Percentiles rank a stretch among this genome's conserved stretches.
Evolutionary conservation across 768 basidiomycete species (phyloP).

Genomic region (Boletellus ananiceps): DNA sequence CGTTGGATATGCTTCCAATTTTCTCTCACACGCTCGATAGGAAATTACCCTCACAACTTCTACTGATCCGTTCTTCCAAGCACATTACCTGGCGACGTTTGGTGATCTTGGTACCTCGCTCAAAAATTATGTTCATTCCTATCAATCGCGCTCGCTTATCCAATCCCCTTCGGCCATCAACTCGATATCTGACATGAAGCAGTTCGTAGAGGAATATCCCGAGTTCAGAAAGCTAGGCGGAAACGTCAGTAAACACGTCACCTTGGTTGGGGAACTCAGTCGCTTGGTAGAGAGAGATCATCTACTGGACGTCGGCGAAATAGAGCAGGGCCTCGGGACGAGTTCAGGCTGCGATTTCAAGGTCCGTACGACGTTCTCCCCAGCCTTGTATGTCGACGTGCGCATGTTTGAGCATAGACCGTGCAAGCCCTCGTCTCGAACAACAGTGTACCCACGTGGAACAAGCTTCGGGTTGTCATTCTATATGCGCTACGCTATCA

Average conservation of each 20-base stretch:
- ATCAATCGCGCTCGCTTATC: slow-evolving; percentile 77
- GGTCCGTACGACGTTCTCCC: slow-evolving; percentile 39
- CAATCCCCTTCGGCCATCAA: slow-evolving; percentile 79
- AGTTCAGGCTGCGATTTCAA: slow-evolving; percentile 86
- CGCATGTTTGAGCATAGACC: slow-evolving; percentile 41
- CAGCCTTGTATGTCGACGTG: neutral
- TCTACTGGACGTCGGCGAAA: slow-evolving; percentile 85
- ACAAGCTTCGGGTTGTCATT: slow-evolving; percentile 88
- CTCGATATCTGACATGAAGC: slow-evolving; percentile 95
- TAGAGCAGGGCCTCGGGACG: slow-evolving; percentile 94
- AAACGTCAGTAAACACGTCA: slow-evolving; percentile 98
- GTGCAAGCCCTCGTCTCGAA: slow-evolving; percentile 79
- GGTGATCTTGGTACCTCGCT: slow-evolving; percentile 92
- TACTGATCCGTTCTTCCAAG: slow-evolving; percentile 92
- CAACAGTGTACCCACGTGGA: slow-evolving; percentile 60
- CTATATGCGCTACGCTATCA: slow-evolving; percentile 94
- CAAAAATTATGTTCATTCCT: slow-evolving; percentile 90
- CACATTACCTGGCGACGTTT: slow-evolving; percentile 87
- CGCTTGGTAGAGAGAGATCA: slow-evolving; percentile 82
- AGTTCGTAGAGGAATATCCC: slow-evolving; percentile 95
- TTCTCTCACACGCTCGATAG: slow-evolving; percentile 37
- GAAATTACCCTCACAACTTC: slow-evolving; percentile 91
- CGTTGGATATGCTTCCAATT: slow-evolving; percentile 1
- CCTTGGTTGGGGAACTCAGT: slow-evolving; percentile 93
- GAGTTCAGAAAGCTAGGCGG: slow-evolving; percentile 95